Conservation (phyloP, 2,329 filamentous ascomycete species). For the Fusarium secorum region DNA sequence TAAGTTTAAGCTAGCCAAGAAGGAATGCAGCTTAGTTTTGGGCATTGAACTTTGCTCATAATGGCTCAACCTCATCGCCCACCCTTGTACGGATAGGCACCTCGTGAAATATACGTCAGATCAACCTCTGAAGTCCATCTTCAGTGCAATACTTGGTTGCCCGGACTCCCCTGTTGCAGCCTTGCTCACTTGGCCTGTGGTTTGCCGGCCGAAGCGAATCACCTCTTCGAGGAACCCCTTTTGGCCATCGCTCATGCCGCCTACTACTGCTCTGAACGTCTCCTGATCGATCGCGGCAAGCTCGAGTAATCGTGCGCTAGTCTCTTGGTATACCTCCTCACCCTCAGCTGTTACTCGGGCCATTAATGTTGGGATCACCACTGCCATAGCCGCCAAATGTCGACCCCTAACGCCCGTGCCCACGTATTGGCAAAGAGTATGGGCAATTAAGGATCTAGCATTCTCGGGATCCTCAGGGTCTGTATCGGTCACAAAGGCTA, state of each 20-base stretch:
- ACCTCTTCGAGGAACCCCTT: constrained; percentile 83
- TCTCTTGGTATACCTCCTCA: constrained; percentile 71
- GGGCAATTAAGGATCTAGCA: constrained; percentile 73
- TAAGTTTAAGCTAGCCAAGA: constrained; percentile 12
- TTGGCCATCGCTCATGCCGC: constrained; percentile 72
- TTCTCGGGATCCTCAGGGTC: constrained; percentile 81
- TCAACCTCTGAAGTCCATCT: constrained; percentile 83
- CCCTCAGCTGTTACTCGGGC: constrained; percentile 73
- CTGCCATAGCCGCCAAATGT: constrained; percentile 69
- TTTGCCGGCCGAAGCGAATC: constrained; percentile 69
- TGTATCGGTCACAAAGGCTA: constrained; percentile 76
- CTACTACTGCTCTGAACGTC: constrained; percentile 78
- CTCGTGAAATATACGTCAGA: constrained; percentile 1
- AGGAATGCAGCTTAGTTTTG: constrained; percentile 2
- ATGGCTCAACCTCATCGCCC: neutral
- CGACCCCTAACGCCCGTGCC: constrained; percentile 55
- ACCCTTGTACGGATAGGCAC: neutral
- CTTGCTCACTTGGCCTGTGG: constrained; percentile 51
- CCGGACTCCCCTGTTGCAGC: constrained; percentile 54
- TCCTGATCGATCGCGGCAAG: constrained; percentile 77
- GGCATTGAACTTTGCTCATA: constrained; percentile 3
- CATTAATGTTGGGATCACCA: constrained; percentile 81
- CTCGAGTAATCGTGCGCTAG: constrained; percentile 78
- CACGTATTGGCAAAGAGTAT: constrained; percentile 79
- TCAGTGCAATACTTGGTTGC: constrained; percentile 87